Evolutionary conservation across 2,329 filamentous ascomycete species (phyloP).

Genomic region (Plenodomus biglobosus): DNA sequence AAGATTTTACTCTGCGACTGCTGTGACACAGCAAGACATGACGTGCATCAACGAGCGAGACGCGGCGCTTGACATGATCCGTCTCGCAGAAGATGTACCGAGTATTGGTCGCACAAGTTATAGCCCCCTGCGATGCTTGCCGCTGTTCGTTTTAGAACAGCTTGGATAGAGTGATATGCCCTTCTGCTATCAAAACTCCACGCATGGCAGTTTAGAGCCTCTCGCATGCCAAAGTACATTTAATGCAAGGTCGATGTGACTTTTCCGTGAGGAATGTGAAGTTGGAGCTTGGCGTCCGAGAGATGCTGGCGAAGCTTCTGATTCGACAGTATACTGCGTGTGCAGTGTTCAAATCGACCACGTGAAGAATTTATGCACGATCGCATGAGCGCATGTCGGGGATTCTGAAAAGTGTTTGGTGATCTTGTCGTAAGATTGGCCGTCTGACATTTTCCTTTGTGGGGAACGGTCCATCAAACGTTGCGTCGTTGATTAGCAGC

Average conservation of each 20-base stretch:
- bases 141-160: neutral
- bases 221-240: neutral
- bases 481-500: too few relatives aligned
- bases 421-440: too few relatives aligned
- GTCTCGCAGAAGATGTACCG: neutral
- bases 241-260: neutral
- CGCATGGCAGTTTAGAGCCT: neutral
- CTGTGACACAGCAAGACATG: neutral
- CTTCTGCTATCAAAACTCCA: neutral
- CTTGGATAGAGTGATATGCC: neutral
- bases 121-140: neutral
- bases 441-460: too few relatives aligned
- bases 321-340: neutral
- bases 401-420: too few relatives aligned
- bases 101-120: neutral
- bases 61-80: neutral
- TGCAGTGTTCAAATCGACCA: neutral
- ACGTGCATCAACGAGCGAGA: neutral
- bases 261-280: neutral
- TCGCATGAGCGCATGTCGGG: too few relatives aligned
- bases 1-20: neutral
- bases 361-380: neutral
- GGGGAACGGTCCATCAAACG: too few relatives aligned
- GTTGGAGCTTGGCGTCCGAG: neutral
- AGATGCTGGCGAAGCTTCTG: too few relatives aligned